Conservation (phyloP, 176 grass and related monocot genomes). For the Oryza nivara region DNA sequence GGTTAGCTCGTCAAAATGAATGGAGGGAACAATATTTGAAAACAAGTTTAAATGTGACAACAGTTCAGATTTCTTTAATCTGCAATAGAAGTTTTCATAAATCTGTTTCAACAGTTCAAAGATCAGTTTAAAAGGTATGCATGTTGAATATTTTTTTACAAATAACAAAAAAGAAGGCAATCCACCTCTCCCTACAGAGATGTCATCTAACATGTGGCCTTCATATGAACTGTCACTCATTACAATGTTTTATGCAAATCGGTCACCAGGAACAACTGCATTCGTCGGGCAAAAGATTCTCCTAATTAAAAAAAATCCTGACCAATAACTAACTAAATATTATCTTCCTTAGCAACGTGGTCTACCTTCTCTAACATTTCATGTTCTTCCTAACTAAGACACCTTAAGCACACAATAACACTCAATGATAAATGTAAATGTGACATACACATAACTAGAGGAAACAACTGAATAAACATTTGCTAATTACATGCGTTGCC, state of each 20-base stretch:
- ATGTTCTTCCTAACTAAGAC: not conserved
- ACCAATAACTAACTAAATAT: not conserved
- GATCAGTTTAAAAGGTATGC: slow-evolving; percentile 16
- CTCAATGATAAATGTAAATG: slow-evolving; percentile 17
- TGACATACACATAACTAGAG: not conserved
- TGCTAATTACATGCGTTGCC: not conserved
- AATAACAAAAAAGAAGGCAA: not conserved
- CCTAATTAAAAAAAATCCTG: not conserved
- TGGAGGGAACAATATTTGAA: not conserved
- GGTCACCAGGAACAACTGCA: not conserved
- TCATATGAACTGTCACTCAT: not conserved
- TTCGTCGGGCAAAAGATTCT: not conserved
- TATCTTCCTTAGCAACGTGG: not conserved
- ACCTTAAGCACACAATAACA: not conserved
- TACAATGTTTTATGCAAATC: slow-evolving; percentile 1
- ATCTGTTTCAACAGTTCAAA: slow-evolving; percentile 27
- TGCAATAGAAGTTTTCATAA: not conserved
- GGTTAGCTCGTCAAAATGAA: slow-evolving; percentile 1
- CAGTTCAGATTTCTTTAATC: not conserved
- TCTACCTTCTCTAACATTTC: not conserved
- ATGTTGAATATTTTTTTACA: not conserved
- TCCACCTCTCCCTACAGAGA: not conserved
- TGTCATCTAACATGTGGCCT: not conserved
- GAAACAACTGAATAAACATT: slow-evolving; percentile 1
- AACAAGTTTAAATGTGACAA: not conserved